Percentiles rank a stretch among this genome's conserved stretches.
These are phyloP conservation scores for Globisporangium perplexum DNA, from an alignment of 352 stramenopile species.

Conservation along the genomic window DNA sequence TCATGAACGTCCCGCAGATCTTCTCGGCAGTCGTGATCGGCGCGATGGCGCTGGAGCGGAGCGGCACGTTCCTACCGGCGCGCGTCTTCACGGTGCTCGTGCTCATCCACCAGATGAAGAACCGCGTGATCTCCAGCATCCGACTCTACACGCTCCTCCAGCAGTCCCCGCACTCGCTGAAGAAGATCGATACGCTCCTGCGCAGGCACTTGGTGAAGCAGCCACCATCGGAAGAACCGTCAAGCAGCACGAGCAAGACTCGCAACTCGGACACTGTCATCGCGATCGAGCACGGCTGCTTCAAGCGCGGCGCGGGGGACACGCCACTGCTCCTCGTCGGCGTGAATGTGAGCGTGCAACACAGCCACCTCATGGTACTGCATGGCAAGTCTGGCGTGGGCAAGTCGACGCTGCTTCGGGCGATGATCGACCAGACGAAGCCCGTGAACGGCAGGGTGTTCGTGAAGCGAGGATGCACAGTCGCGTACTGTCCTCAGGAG, in stretches of 20 bases:
- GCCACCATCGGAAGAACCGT: not conserved
- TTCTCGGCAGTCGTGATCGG: constrained; percentile 33
- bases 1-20: constrained; percentile 21
- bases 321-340: constrained; percentile 3
- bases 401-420: constrained; percentile 13
- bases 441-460: constrained; percentile 6
- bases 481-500: constrained; percentile 42
- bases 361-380: constrained; percentile 6
- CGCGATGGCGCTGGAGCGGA: constrained; percentile 27
- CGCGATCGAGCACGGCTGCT: constrained; percentile 1
- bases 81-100: constrained; percentile 29
- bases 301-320: not conserved
- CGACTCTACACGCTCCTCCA: not conserved
- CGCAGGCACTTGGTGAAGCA: not conserved
- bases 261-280: not conserved
- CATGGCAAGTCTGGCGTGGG: constrained; percentile 11
- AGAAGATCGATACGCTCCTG: constrained; percentile 3
- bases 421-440: constrained; percentile 6
- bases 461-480: constrained; percentile 1
- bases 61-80: constrained; percentile 19
- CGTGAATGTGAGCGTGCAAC: constrained; percentile 4
- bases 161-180: not conserved
- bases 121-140: constrained; percentile 23
- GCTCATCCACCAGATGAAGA: constrained; percentile 27
- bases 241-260: not conserved